Conservation (phyloP, 2,329 filamentous ascomycete species). For the Sarocladium strictum region DNA sequence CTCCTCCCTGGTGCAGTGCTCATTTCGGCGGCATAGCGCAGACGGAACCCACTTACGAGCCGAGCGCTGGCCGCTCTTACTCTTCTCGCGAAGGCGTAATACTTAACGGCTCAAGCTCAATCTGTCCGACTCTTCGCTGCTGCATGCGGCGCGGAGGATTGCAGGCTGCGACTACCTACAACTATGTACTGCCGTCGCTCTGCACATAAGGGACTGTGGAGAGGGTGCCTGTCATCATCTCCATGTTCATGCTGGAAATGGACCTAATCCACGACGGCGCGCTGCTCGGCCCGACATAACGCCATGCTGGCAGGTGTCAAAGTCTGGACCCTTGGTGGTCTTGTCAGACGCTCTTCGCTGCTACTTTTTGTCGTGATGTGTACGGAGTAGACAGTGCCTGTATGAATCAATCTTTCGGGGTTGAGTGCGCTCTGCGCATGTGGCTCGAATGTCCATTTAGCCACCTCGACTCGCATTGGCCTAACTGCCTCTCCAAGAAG, state of each 20-base stretch:
- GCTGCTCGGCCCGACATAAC: conserved; percentile 6
- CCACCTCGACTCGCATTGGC: background rate
- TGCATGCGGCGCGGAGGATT: no score
- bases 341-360: background rate
- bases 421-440: no score
- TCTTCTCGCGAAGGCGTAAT: background rate
- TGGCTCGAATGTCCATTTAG: conserved; percentile 3
- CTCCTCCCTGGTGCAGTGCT: background rate
- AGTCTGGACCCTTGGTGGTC: background rate
- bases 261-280: background rate
- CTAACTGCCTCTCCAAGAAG: background rate
- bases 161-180: no score
- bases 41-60: background rate
- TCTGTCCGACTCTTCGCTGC: no score
- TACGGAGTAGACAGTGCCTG: no score
- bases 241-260: background rate
- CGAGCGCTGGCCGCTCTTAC: background rate
- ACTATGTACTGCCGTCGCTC: background rate
- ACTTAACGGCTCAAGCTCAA: no score
- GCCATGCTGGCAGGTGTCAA: background rate
- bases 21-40: background rate
- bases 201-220: background rate
- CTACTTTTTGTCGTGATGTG: no score
- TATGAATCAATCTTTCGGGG: no score
- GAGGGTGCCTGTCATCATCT: background rate